Percentiles rank a stretch among this genome's conserved stretches.
phyloP scores from a whole-genome alignment of 192 early-diverging fungal genomes.

The Anaeromyces robustus region DNA sequence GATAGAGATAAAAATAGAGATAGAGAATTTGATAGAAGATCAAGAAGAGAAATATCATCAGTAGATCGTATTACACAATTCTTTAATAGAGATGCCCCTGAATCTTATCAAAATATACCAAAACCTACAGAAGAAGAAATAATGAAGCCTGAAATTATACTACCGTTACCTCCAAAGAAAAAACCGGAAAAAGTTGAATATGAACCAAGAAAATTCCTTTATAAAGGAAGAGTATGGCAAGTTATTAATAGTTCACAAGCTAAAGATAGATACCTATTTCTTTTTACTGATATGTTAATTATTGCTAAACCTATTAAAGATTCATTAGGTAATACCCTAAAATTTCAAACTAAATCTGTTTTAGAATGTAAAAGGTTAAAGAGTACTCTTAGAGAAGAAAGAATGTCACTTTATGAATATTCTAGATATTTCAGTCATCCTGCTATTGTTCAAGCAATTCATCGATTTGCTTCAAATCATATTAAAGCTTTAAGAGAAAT shows the following conservation, averaged over 20 bases:
- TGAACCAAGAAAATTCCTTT: constrained; percentile 14
- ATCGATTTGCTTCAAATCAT: constrained; percentile 39
- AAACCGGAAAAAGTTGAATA: background rate
- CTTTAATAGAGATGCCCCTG: background rate
- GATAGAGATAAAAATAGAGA: background rate
- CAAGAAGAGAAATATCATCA: background rate
- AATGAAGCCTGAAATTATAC: background rate
- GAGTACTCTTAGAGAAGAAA: background rate
- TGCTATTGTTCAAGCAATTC: constrained; percentile 31
- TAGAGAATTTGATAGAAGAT: background rate
- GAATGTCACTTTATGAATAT: background rate
- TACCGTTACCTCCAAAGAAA: background rate
- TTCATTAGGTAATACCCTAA: background rate
- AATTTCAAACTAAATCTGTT: background rate
- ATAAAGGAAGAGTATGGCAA: constrained; percentile 41
- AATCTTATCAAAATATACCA: background rate
- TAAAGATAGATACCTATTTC: constrained; percentile 50
- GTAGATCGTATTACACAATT: background rate
- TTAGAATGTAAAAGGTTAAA: background rate
- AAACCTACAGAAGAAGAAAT: background rate
- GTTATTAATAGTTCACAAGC: constrained; percentile 46
- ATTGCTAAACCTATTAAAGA: constrained; percentile 28
- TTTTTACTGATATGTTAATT: constrained; percentile 44
- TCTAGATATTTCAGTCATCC: constrained; percentile 11
- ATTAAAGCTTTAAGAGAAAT: constrained; percentile 34